Base-by-base conservation (phyloP, 177 flowering plant genomes). In the Telopea speciosissima region DNA sequence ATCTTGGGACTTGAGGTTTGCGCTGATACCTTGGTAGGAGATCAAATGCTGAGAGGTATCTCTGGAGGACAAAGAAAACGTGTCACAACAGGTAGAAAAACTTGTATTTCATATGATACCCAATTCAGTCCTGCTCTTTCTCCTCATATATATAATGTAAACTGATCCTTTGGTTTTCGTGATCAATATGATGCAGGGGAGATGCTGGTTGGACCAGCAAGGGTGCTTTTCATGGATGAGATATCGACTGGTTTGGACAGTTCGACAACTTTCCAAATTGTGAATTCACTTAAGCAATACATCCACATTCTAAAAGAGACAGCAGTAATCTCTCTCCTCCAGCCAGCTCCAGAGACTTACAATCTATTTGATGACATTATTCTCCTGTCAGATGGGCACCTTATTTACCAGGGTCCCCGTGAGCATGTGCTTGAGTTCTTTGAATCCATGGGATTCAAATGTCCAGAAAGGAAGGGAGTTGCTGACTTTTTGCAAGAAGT, bases 1-100 rank as follows among this genome's bases (percentile, higher is more conserved):
- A 69, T 83, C 66, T 60, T 85, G 12, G 88, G 88, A 24, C 79
- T 85, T 8, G 86, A 83, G 21, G 67, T 75, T 31, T 85, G 88
- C 21, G 49, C 72, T 22, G 86, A 85, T 70, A 83, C 84, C 21
- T 36, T 85, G 24, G 85, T 85, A 14, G 88, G 88, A 8, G 82
- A 85, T 67, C 69, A 79, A 52, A 85, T 85, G 88, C 6, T 17
- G 42, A 63, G 88, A 70, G 85, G 88, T n/a, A 79, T 85, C 25
- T 85, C 88, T 6, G 88, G 88, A n/a, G 88, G 88, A 10, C 85
- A 85, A 66, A 83, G 66, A 65, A 85, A 85, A 80, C 77, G 86
- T 14, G 81, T 85, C 8, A 83, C 86, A 2, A 80, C 85, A 72
- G 88, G 88, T 85, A 58, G 61, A 7, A 58, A 2, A 58, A 49